Conservation (phyloP, 768 basidiomycete species). For the Lactarius tabidus region DNA sequence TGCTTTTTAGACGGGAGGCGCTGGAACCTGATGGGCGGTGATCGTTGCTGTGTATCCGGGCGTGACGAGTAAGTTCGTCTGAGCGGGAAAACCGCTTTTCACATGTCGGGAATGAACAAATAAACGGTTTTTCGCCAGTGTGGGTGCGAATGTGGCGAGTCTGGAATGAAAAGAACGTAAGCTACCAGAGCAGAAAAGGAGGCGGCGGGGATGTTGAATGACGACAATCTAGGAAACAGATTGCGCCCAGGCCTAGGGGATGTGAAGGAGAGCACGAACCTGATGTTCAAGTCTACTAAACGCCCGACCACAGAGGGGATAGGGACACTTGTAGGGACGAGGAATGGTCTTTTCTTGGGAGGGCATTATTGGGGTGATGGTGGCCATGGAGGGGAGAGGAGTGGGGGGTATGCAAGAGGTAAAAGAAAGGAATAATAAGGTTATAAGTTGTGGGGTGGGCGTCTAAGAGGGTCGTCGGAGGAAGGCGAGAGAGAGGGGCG, state of each 20-base stretch:
- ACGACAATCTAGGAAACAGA: conserved; percentile 1
- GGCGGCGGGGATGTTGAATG: not conserved
- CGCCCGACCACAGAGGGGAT: conserved; percentile 84
- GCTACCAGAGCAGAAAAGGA: not conserved
- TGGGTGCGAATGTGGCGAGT: conserved; percentile 98
- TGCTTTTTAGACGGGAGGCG: conserved; percentile 12
- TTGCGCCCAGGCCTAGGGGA: conserved; percentile 1
- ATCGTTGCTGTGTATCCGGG: conserved; percentile 82
- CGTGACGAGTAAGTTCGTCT: conserved; percentile 97
- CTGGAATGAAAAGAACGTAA: conserved; percentile 40
- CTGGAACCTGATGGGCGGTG: conserved; percentile 29
- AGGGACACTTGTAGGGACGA: conserved; percentile 96
- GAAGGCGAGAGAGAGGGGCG: conserved; percentile 5
- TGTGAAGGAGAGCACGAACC: conserved; percentile 43
- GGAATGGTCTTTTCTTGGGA: conserved; percentile 32
- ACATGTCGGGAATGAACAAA: conserved; percentile 88
- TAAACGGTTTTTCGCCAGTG: conserved; percentile 96
- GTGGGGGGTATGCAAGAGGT: not conserved
- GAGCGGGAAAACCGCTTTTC: conserved; percentile 97
- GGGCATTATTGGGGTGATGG: not conserved
- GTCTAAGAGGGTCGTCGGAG: conserved; percentile 6
- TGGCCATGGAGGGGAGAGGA: not conserved
- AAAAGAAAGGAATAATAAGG: not conserved
- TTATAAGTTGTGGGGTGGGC: conserved; percentile 8
- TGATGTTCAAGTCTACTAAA: conserved; percentile 97